Percentiles rank a stretch among this genome's conserved stretches.
Conservation (phyloP, 257 asterid genomes). For the Fraxinus cuspidata region DNA sequence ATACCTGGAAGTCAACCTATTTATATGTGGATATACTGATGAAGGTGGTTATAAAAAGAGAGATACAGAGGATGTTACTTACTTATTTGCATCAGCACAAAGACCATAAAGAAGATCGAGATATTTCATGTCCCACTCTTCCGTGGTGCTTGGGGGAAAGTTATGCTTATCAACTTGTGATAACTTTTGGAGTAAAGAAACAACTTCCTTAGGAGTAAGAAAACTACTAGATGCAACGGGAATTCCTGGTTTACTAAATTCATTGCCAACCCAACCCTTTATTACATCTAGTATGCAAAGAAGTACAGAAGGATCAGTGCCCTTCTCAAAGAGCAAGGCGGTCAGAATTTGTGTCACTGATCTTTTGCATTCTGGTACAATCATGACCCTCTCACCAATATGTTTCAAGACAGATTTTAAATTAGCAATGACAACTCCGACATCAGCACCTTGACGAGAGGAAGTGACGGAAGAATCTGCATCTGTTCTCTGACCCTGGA, state of each 20-base stretch:
- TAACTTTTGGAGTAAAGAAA: constrained; percentile 93
- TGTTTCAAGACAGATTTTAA: constrained; percentile 82
- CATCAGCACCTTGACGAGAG: constrained; percentile 97
- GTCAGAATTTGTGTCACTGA: constrained; percentile 76
- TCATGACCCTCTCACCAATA: constrained; percentile 84
- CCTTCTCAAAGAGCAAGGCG: constrained; percentile 87
- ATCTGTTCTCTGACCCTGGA: constrained; percentile 88
- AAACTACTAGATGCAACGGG: constrained; percentile 63
- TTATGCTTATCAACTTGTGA: constrained; percentile 92
- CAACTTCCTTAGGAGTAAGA: constrained; percentile 81
- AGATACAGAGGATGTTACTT: constrained; percentile 26
- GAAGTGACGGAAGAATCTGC: constrained; percentile 92
- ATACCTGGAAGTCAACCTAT: constrained; percentile 60
- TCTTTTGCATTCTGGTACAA: constrained; percentile 89
- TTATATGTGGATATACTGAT: constrained; percentile 25
- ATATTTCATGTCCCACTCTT: constrained; percentile 95
- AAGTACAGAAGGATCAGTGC: constrained; percentile 90
- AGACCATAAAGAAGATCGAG: constrained; percentile 91
- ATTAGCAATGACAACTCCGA: constrained; percentile 78
- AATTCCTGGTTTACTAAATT: constrained; percentile 76
- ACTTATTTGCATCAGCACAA: constrained; percentile 93
- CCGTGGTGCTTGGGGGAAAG: constrained; percentile 59
- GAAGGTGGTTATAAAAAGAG: constrained; percentile 18
- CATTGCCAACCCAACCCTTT: constrained; percentile 91
- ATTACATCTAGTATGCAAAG: constrained; percentile 83